Base-by-base conservation (phyloP, 257 asterid species). In the Lithospermum erythrorhizon region DNA sequence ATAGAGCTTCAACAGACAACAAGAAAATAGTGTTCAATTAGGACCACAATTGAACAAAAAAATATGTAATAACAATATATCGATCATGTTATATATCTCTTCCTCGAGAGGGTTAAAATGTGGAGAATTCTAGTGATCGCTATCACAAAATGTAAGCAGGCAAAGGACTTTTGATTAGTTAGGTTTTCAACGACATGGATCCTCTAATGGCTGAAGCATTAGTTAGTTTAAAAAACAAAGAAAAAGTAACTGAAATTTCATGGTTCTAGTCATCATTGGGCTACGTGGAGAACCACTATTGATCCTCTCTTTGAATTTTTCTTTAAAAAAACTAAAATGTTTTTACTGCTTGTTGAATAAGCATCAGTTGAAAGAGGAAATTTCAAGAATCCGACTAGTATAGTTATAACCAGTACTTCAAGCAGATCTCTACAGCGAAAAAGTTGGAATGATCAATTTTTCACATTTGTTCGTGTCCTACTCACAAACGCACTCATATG, bases 1-100 rank as follows among this genome's bases (percentile, higher is more conserved):
- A 45, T 67, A 56, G 72, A 55, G 65, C 95, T 87, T 87, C 66
- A 65, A 61, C 23, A 76, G 61, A 60, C 54, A 61, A 25, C 52
- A 18, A 25, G 21, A 22, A 21, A 14, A 55, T 35, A 35, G 45
- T 20, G 56, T 41, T 11, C 17, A 41, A 11, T 41, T 41, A 41
- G 49, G 15, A 41, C 18, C 18, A 2, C 4, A 41, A 41, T 14
- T 25, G 23, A 35, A 16, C 6, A 29, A 30, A 15, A 61, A 30
- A n/a, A 35, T 35, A 35, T 7, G 55, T 41, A 19, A 61, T 54
- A 24, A 17, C 18, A 9, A 52, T 30, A 19, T 27, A 21, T 3
- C 24, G 9, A 5, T 17, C 65, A 14, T 17, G 20, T 61, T 2
- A 20, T 10, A 18, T 30, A 10, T n/a, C 17, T n/a, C 2, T 58